Conservation (phyloP, 495 filamentous ascomycete species). For the Viridothelium virens region DNA sequence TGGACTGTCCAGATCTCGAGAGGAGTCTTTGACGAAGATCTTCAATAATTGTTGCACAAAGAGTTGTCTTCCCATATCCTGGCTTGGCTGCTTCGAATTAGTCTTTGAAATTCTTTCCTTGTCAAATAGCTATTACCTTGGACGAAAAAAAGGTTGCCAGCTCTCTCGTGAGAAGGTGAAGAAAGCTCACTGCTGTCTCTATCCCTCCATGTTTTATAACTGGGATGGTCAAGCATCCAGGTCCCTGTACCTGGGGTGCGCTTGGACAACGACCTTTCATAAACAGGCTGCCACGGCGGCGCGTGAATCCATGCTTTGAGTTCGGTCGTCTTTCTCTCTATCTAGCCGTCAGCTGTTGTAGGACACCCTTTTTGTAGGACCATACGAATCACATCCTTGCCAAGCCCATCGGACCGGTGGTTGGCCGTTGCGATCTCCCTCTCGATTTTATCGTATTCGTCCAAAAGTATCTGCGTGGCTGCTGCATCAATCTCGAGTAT, state of each 20-base stretch:
- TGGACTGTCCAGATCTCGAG: neutral
- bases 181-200: neutral
- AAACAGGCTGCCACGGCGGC: neutral
- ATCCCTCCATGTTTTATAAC: neutral
- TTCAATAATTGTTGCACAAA: neutral
- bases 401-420: neutral
- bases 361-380: too few relatives aligned
- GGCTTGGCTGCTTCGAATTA: conserved; percentile 3
- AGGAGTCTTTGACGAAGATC: neutral
- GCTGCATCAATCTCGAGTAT: neutral
- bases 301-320: neutral
- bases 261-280: neutral
- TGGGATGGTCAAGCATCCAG: neutral
- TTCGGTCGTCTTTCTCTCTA: neutral
- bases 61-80: neutral
- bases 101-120: neutral
- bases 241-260: neutral
- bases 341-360: neutral
- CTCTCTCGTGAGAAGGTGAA: neutral
- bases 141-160: neutral
- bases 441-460: neutral
- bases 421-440: neutral
- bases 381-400: neutral
- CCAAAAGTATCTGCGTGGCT: neutral
- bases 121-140: neutral